Evolutionary conservation across 768 basidiomycete genomes (phyloP), one percentile per base, ranked within the genome.

Genomic region (Amanita thiersii): DNA sequence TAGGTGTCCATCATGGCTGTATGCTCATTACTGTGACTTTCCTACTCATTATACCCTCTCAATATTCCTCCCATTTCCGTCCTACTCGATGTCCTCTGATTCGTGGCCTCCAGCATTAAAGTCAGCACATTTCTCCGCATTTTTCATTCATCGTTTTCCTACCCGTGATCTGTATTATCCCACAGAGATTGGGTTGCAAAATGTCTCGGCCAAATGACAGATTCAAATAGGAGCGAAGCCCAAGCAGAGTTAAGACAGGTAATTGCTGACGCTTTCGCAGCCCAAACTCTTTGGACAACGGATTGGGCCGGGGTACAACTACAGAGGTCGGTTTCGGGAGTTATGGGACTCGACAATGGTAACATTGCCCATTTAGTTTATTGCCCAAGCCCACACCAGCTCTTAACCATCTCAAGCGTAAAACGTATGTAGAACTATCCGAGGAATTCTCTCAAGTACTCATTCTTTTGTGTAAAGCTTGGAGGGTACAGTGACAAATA

Each of bases 231-330:
- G 59, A 65, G 66, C 37, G 90, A 92, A 51, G 93, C 93, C 15
- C 89, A 92, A 56, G 74, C 84, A 46, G 96, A 99, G 71, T 66
- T 99, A 57, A 92, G 91, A 77, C 77, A 87, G 80, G 86, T 91
- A 75, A 96, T 99, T 62, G 84, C 86, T 76, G 79, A 91, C 52
- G 82, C 91, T 62, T 94, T 89, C 65, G 72, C 79, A 47, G 72
- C 79, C 56, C 81, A 86, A 58, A 75, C 84, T 1, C 71, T 98
- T 18, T 85, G 87, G 78, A 86, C 87, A n/a, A 94, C 86, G 44
- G 90, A 98, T 60, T 99, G 96, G 96, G 66, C 73, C 7, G 81
- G 75, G 23, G 75, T 92, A 24, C 86, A 94, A 62, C 69, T 99
- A 42, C 73, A 88, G 69, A 86, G 85, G 93, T 92, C 54, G 19